phyloP scores from a whole-genome alignment of 192 early-diverging fungal genomes.

The Umbelopsis sp. region DNA sequence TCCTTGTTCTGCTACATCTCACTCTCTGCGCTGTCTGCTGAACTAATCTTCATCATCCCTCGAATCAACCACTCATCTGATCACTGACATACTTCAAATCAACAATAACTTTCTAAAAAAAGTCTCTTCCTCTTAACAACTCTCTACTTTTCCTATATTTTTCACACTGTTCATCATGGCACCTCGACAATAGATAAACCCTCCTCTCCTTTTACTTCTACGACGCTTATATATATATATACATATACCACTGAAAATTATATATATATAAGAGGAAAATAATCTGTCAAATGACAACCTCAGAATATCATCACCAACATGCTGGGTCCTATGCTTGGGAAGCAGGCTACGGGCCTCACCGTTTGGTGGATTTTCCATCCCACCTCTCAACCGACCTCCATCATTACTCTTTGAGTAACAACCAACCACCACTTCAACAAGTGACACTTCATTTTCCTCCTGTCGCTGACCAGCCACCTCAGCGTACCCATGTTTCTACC shows the following conservation, averaged over 20 bases:
- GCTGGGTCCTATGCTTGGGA: constrained; percentile 14
- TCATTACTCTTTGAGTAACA: constrained; percentile 17
- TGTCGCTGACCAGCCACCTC: constrained; percentile 18
- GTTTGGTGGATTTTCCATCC: constrained; percentile 15
- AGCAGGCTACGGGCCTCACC: not conserved
- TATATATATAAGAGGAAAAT: constrained; percentile 13
- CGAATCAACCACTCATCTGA: not conserved
- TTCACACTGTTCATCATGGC: not conserved
- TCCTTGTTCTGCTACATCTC: constrained; percentile 23
- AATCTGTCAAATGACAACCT: constrained; percentile 20
- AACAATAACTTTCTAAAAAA: not conserved
- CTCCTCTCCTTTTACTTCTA: not conserved
- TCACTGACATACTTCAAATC: not conserved
- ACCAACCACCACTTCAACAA: not conserved
- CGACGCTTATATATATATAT: constrained; percentile 16
- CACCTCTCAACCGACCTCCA: constrained; percentile 21
- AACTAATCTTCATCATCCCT: constrained; percentile 6
- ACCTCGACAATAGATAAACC: constrained; percentile 6
- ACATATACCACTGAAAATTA: constrained; percentile 14
- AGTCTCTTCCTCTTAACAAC: not conserved
- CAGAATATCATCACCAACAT: constrained; percentile 19
- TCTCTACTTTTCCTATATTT: not conserved
- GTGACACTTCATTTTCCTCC: constrained; percentile 16
- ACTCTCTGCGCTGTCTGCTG: constrained; percentile 2
- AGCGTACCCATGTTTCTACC: constrained; percentile 12